Evolutionary conservation across 495 filamentous ascomycete genomes (phyloP), one percentile per base, ranked within the genome.

Genomic region (Staphylotrichum longicolle): DNA sequence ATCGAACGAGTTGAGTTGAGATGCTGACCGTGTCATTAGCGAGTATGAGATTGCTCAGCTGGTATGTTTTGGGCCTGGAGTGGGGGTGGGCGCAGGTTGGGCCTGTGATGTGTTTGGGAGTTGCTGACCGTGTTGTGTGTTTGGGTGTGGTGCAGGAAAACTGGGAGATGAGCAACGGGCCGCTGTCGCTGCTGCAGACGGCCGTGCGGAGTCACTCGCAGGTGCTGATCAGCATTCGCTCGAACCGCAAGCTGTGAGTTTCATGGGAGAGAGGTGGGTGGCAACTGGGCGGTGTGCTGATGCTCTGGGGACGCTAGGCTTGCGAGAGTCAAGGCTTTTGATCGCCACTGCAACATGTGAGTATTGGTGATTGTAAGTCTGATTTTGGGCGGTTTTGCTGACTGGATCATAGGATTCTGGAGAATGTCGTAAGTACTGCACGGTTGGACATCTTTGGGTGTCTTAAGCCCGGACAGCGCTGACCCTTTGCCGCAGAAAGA

Each of bases 151-250:
- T 27, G 14, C 54, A 69, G 67, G 68, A 70, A 58, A 63, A 61
- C 57, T 70, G 63, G 56, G 68, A 70, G 63, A 70, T 70, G 68
- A 64, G 61, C 67, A 69, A 69, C 52, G 70, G 70, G 20, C 70
- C 70, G 33, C 67, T 72, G 39, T 96, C 91, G 5, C 92, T 98
- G 64, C 88, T 98, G 45, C 91, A 96, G 76, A 95, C 91, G 37
- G 91, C 91, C 48, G 91, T 93, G 27, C 87, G 90, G 65, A 87
- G 85, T 37, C 90, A 93, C 77, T 88, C 88, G 49, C 91, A 95
- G 78, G 91, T 96, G 56, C 83, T 96, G 54, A 94, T 96, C 68
- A 93, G 89, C 51, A 89, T 88, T 74, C 90, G 91, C 40, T 93
- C 93, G 80, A 93, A 97, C 76, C 85, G 94, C 66, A 95, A 98